Evolutionary conservation across 805 yeast genomes (phyloP), one percentile per base, ranked within the genome.

Genomic region (Wickerhamomyces pijperi): DNA sequence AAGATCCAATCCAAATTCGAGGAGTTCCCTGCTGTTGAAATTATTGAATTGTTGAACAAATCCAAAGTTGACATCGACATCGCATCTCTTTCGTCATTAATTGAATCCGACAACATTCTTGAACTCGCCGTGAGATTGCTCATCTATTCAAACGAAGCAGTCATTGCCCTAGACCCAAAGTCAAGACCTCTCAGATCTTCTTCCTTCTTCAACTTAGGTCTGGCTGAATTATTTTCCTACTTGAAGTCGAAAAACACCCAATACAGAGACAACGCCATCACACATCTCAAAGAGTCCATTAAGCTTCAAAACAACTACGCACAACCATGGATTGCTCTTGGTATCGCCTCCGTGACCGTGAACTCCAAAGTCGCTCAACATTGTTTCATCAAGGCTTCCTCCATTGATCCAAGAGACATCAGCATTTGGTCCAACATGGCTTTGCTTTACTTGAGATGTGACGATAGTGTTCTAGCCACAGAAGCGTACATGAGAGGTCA

Each of bases 301-400:
- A 76, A 72, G 40, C 60, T 76, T 8, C 96, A 90, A 55, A 69
- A 79, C 5, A 72, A 70, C 41, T 82, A 81, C 45, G 65, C 81
- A 2, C 76, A 72, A 16, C 76, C 76, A 42, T 92, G 99, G 99
- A 66, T 74, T 39, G 79, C 83, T 0, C 64, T 90, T 21, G 98
- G 97, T 13, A 70, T 81, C 41, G 82, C 87, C 0, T 74, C 85
- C 7, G 68, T 78, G 39, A 61, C 74, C 3, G 58, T 66, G 4
- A 82, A 76, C 46, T 78, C 90, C 0, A 70, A 72, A 36, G 82
- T 85, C 6, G 67, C 97, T 0, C 99, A 92, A 59, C 99, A 92
- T 60, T 86, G 96, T 56, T 85, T 83, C 50, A 82, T 92, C 49
- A 81, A 84, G 45, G 88, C 97, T 1, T 61, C 78, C 2, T 68